Percentiles rank a stretch among this genome's conserved stretches.
phyloP scores from a whole-genome alignment of 176 grass and related monocot genomes.

The Neostapfia colusana region DNA sequence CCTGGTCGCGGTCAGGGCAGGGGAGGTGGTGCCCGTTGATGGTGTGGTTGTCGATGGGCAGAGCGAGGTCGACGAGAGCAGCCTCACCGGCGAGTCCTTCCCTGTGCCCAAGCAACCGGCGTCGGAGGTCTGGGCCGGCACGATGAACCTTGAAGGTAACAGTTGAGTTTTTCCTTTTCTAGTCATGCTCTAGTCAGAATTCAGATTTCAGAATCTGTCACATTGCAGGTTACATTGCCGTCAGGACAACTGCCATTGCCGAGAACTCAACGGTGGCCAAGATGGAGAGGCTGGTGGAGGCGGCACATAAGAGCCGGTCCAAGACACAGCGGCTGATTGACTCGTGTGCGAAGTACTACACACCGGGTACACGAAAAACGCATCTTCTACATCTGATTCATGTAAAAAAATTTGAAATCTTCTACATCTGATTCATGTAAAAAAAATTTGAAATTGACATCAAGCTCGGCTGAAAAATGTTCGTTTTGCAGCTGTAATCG shows the following conservation, averaged over 20 bases:
- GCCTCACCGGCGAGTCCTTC: conserved; percentile 84
- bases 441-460: not conserved
- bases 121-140: conserved; percentile 72
- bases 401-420: not conserved
- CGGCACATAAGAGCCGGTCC: conserved; percentile 62
- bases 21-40: conserved; percentile 66
- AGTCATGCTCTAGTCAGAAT: too few species aligned
- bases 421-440: not conserved
- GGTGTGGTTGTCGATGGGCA: conserved; percentile 63
- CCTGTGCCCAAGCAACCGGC: conserved; percentile 50
- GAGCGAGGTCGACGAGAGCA: conserved; percentile 70
- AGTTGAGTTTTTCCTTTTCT: not conserved
- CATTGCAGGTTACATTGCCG: conserved; percentile 57
- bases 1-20: conserved; percentile 57
- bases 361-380: conserved; percentile 40
- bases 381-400: not conserved
- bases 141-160: conserved; percentile 69
- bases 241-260: conserved; percentile 51
- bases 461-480: not conserved
- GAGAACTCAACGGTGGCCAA: conserved; percentile 76
- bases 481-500: conserved; percentile 50
- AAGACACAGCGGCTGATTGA: conserved; percentile 69
- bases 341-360: conserved; percentile 72
- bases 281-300: conserved; percentile 78
- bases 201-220: not conserved